Evolutionary conservation across 768 basidiomycete genomes (phyloP), one percentile per base, ranked within the genome.

Genomic region (Termitomyces sp.): DNA sequence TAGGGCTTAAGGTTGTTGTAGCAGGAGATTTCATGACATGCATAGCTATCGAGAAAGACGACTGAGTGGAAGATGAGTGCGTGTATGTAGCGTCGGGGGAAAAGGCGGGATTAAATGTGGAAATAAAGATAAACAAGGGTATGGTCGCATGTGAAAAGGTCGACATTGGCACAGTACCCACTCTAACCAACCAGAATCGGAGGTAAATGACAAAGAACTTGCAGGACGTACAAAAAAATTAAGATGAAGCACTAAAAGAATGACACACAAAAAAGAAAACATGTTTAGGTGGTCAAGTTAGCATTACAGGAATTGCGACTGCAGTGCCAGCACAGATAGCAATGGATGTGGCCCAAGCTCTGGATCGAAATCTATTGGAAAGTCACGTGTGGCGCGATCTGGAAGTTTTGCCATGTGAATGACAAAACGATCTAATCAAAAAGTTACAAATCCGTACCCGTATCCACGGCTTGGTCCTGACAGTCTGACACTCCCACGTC

Each of bases 111-210:
- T 55, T 48, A 24, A 52, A 37, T 7, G 58, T 47, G 13, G 56
- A 41, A 10, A 53, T 61, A 29, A 53, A 56, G 13, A 55, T 36
- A 20, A 42, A 42, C 29, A 59, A 58, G 55, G 44, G 43, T 57
- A 47, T 26, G 27, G n/a, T 26, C 31, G 46, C 52, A 47, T 27
- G 20, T 51, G 54, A 24, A 26, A 57, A 56, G 29, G 55, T 63
- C 48, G 64, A 59, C 10, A 56, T 61, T 26, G 65, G 56, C 36
- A 46, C 44, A 41, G 65, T 60, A 47, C 51, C 39, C 39, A 55
- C 52, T 39, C 65, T 64, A 42, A 36, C 27, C 34, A 56, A 26
- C 26, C 16, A 59, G 41, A 29, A 27, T 36, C 32, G 22, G 34
- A 37, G 31, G 47, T 4, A n/a, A 42, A n/a, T 18, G 31, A 20